Evolutionary conservation across 2,329 filamentous ascomycete species (phyloP), one percentile per base, ranked within the genome.

Genomic region (Aspergillus pseudonomiae): DNA sequence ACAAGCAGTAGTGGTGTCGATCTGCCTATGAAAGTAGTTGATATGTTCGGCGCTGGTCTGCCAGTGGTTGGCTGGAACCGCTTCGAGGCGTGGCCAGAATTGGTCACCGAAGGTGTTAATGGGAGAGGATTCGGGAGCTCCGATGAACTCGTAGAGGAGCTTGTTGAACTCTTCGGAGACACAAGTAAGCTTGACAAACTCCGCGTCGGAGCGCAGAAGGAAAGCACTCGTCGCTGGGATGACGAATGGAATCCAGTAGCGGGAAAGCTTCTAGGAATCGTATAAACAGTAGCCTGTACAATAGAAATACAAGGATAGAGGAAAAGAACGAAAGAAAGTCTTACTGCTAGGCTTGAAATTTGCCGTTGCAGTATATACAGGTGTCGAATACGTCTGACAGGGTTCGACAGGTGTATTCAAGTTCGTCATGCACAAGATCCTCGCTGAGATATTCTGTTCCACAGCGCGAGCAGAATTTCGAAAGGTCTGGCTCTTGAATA

Each of bases 11-110:
- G 93, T 2, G 95, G 95, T 1, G 93, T 99, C 0, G 95, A 99
- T 78, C 82, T 99, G 24, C 95, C 95, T 0, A 99, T 99, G 95
- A 99, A 99, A 80, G 93, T 99, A 1, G 94, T 99, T 16, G 95
- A 99, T 76, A 97, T 99, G 94, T 98, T 99, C 76, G 95, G 95
- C 2, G 91, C 94, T 0, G 95, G 94, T 0, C 81, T 99, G 32
- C 95, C 95, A 0, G 95, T 99, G 0, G 89, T 90, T 0, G 94
- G 93, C 4, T 98, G 95, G 84, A 87, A 87, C 30, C 85, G 86
- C 2, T 99, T 96, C 73, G 89, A 94, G 74, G 94, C 94, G 66
- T 97, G 96, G 84, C 83, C 87, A 2, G 95, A 99, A 80, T 82
- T 99, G n/a, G 91, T 99, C 30, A 90, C 86, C 59, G 94, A 98